Percentiles rank a stretch among this genome's conserved stretches.
Evolutionary conservation across 305 asterid genomes (phyloP).

Genomic region (Fraxinus latifolia): DNA sequence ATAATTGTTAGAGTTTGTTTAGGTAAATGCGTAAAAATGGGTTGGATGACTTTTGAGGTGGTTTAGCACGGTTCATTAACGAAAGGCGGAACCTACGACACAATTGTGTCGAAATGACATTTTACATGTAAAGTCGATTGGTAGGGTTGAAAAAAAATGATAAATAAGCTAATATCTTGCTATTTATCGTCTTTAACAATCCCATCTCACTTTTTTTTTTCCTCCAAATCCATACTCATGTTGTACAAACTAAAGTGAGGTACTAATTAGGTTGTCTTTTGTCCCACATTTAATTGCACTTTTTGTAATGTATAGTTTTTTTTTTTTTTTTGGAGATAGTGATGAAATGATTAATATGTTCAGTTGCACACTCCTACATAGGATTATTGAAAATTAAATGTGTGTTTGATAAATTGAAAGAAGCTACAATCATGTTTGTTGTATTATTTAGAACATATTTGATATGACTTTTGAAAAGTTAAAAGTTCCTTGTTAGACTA

Average conservation of each 20-base stretch:
- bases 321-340: too few species aligned
- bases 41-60: too few species aligned
- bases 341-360: neutral
- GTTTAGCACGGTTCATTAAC: neutral
- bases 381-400: too few species aligned
- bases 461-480: too few species aligned
- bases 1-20: too few species aligned
- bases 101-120: neutral
- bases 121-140: neutral
- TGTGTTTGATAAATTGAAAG: neutral
- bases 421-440: neutral
- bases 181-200: conserved; percentile 5
- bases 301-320: neutral
- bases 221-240: conserved; percentile 3
- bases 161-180: neutral
- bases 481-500: too few species aligned
- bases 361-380: neutral
- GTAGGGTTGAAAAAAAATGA: neutral
- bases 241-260: neutral
- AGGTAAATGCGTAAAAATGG: too few species aligned
- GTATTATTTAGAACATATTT: neutral
- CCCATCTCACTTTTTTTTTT: conserved; percentile 3
- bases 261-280: neutral
- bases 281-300: neutral
- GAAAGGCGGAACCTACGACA: neutral